A percentile compares a stretch with the other conserved stretches of the same genome.
These are phyloP conservation scores for Xylaria sp. DNA, from an alignment of 2,329 filamentous ascomycete species.

Conservation along the genomic window DNA sequence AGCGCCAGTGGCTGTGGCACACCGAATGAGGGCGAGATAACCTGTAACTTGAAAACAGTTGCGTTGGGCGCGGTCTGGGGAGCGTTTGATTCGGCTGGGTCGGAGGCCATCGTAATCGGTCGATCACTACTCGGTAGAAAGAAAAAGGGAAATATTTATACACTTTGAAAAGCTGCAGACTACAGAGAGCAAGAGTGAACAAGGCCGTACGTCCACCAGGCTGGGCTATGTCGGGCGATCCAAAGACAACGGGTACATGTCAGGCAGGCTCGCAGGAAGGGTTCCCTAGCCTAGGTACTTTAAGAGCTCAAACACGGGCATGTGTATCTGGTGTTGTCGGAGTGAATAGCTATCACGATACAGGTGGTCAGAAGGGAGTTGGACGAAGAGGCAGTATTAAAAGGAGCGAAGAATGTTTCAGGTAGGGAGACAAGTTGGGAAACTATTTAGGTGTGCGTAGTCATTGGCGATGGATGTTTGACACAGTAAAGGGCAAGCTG, in stretches of 20 bases:
- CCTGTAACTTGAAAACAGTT: slow-evolving; percentile 56
- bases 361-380: slow-evolving; percentile 13
- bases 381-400: slow-evolving; percentile 2
- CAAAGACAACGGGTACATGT: slow-evolving; percentile 23
- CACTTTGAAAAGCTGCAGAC: neutral
- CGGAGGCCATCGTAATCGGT: slow-evolving; percentile 45
- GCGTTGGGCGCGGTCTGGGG: slow-evolving; percentile 29
- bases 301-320: slow-evolving; percentile 18
- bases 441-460: slow-evolving; percentile 8
- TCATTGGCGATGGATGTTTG: neutral
- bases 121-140: neutral
- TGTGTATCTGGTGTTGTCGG: slow-evolving; percentile 15
- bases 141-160: neutral
- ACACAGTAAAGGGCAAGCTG: slow-evolving; percentile 21
- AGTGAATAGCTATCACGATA: neutral
- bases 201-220: slow-evolving; percentile 16
- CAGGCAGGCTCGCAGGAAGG: slow-evolving; percentile 14
- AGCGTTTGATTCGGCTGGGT: slow-evolving; percentile 33
- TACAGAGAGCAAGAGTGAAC: neutral
- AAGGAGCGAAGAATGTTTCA: slow-evolving; percentile 1
- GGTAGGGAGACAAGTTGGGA: slow-evolving; percentile 6
- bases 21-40: slow-evolving; percentile 61
- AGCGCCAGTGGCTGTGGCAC: slow-evolving; percentile 56
- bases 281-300: no score
- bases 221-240: neutral